Evolutionary conservation across 2,329 filamentous ascomycete genomes (phyloP).

Genomic region (Teratosphaeria gauchensis): DNA sequence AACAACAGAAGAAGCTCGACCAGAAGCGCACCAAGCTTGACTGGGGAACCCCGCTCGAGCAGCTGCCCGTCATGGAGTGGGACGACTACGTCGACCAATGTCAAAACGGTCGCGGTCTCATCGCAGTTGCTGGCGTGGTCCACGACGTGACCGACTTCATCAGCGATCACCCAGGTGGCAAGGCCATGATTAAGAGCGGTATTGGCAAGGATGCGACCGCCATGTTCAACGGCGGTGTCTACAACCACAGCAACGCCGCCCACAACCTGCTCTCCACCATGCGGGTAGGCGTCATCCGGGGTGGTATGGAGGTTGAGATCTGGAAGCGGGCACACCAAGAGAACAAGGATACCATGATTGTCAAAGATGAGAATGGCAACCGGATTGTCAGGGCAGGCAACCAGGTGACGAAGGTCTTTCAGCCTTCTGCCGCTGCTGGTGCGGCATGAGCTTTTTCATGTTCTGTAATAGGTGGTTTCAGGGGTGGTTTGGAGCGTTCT

Average conservation of each 20-base stretch:
- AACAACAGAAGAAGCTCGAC: constrained; percentile 86
- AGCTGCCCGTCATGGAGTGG: constrained; percentile 77
- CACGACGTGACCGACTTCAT: constrained; percentile 80
- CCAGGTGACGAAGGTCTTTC: constrained; percentile 73
- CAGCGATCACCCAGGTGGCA: constrained; percentile 83
- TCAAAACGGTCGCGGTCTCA: constrained; percentile 66
- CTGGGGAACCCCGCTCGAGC: constrained; percentile 78
- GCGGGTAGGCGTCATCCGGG: constrained; percentile 76
- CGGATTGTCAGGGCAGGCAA: constrained; percentile 76
- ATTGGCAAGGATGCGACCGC: constrained; percentile 82
- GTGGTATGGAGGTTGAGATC: constrained; percentile 82
- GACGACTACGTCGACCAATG: constrained; percentile 72
- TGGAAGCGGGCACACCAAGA: constrained; percentile 81
- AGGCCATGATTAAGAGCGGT: constrained; percentile 71
- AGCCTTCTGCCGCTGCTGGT: constrained; percentile 73
- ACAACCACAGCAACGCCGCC: constrained; percentile 80
- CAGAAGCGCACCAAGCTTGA: constrained; percentile 73
- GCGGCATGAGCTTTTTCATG: constrained; percentile 49
- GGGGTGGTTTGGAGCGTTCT: constrained; percentile 1
- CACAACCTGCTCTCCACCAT: constrained; percentile 84
- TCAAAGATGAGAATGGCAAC: constrained; percentile 71
- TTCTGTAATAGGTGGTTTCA: constrained; percentile 8
- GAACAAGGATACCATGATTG: constrained; percentile 70
- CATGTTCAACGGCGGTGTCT: constrained; percentile 87
- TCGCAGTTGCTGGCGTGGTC: constrained; percentile 73